Percentiles rank a stretch among this genome's conserved stretches.
phyloP scores from a whole-genome alignment of 768 basidiomycete genomes.

The Lyophyllum decastes region DNA sequence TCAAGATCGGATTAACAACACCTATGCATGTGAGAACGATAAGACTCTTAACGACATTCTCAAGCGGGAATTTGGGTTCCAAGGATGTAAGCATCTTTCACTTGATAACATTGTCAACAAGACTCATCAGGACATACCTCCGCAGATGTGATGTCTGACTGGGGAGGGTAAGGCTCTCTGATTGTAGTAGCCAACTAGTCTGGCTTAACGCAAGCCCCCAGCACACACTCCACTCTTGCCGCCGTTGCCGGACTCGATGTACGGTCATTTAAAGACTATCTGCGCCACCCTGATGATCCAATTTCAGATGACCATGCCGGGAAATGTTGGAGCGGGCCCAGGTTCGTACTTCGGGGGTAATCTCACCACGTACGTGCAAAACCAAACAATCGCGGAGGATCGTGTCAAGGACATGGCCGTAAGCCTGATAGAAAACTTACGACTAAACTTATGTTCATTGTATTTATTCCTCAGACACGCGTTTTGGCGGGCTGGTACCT shows the following conservation, averaged over 20 bases:
- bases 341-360: conserved; percentile 62
- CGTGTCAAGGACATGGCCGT: conserved; percentile 74
- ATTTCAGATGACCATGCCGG: conserved; percentile 72
- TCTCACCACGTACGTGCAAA: conserved; percentile 66
- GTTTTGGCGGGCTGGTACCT: conserved; percentile 74
- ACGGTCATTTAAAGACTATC: conserved; percentile 19
- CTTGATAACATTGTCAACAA: not conserved
- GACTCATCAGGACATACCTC: not conserved
- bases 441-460: conserved; percentile 23
- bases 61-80: conserved; percentile 75
- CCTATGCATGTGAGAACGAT: conserved; percentile 76
- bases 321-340: conserved; percentile 36
- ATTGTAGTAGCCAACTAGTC: not conserved
- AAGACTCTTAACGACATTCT: conserved; percentile 69
- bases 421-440: conserved; percentile 24
- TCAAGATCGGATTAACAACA: conserved; percentile 64
- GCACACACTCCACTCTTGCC: conserved; percentile 59
- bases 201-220: conserved; percentile 9
- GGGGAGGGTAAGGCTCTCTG: conserved; percentile 50
- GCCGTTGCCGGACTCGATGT: conserved; percentile 70
- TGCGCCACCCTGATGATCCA: not conserved
- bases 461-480: conserved; percentile 46
- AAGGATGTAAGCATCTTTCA: conserved; percentile 53
- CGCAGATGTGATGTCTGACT: conserved; percentile 71
- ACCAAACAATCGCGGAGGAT: conserved; percentile 65